Evolutionary conservation across 768 basidiomycete species (phyloP).

Genomic region (Xerocomellus chrysenteron): DNA sequence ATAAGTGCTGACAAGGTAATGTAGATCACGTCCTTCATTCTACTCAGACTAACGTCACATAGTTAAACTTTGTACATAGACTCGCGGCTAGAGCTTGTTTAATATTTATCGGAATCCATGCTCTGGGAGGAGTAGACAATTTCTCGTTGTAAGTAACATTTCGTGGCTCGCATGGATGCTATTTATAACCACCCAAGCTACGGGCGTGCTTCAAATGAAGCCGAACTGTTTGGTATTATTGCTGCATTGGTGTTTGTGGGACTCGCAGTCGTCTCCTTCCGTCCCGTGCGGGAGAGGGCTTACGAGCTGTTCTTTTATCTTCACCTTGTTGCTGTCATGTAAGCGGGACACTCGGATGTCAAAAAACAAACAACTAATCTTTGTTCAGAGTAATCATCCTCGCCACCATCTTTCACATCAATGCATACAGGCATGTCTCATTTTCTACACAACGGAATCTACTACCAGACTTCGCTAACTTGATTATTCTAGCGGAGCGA

Average conservation of each 20-base stretch:
- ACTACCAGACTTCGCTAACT: neutral
- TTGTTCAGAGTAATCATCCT: constrained; percentile 30
- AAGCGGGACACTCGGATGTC: constrained; percentile 8
- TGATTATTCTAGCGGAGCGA: constrained; percentile 14
- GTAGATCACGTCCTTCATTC: neutral
- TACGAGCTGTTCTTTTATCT: constrained; percentile 53
- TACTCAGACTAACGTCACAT: neutral
- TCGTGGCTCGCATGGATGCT: neutral
- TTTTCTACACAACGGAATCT: constrained; percentile 13
- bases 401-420: constrained; percentile 42
- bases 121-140: constrained; percentile 20
- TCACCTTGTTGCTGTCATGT: constrained; percentile 46
- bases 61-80: constrained; percentile 45
- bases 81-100: constrained; percentile 45
- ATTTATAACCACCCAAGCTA: constrained; percentile 7
- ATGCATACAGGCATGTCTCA: constrained; percentile 28
- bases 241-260: constrained; percentile 40
- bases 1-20: constrained; percentile 24
- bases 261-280: constrained; percentile 43
- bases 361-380: constrained; percentile 39
- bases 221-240: constrained; percentile 33
- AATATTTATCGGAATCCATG: constrained; percentile 51
- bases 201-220: neutral
- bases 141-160: constrained; percentile 12
- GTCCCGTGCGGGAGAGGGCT: constrained; percentile 45